Evolutionary conservation across 2,329 filamentous ascomycete genomes (phyloP).

Genomic region (Epichloe baconii): DNA sequence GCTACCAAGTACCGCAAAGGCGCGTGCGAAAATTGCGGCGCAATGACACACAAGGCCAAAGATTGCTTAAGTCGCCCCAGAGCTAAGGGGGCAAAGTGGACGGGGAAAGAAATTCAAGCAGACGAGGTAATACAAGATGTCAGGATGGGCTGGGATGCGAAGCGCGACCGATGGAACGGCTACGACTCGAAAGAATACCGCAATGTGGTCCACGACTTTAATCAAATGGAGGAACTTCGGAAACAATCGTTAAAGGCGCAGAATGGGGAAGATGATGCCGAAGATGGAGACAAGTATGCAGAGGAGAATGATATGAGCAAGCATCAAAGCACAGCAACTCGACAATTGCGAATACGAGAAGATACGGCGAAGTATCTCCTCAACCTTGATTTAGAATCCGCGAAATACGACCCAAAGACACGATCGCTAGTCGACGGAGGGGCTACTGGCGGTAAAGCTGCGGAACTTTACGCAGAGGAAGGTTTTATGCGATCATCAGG

Average conservation of each 20-base stretch:
- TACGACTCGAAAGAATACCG: constrained; percentile 83
- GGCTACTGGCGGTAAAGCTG: constrained; percentile 65
- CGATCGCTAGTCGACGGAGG: constrained; percentile 79
- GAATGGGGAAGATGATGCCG: constrained; percentile 33
- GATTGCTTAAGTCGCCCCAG: constrained; percentile 84
- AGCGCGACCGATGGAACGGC: constrained; percentile 96
- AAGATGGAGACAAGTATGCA: constrained; percentile 65
- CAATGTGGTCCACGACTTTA: constrained; percentile 77
- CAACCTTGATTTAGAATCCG: constrained; percentile 89
- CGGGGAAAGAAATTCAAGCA: constrained; percentile 83
- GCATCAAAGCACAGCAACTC: constrained; percentile 78
- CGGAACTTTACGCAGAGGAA: constrained; percentile 78
- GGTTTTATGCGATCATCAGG: constrained; percentile 82
- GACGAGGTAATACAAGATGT: constrained; percentile 82
- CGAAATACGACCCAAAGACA: constrained; percentile 96
- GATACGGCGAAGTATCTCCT: constrained; percentile 95
- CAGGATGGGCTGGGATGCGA: constrained; percentile 87
- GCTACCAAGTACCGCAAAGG: constrained; percentile 97
- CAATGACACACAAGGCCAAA: constrained; percentile 91
- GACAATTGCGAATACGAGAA: constrained; percentile 83
- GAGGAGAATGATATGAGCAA: constrained; percentile 96
- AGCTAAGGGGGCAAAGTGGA: constrained; percentile 83
- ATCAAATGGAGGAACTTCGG: constrained; percentile 69
- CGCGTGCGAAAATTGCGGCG: constrained; percentile 95
- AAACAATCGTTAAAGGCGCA: constrained; percentile 33